Percentiles rank a stretch among this genome's conserved stretches.
Conservation (phyloP, 148 eudicot genomes). For the Linanthus parryae region DNA sequence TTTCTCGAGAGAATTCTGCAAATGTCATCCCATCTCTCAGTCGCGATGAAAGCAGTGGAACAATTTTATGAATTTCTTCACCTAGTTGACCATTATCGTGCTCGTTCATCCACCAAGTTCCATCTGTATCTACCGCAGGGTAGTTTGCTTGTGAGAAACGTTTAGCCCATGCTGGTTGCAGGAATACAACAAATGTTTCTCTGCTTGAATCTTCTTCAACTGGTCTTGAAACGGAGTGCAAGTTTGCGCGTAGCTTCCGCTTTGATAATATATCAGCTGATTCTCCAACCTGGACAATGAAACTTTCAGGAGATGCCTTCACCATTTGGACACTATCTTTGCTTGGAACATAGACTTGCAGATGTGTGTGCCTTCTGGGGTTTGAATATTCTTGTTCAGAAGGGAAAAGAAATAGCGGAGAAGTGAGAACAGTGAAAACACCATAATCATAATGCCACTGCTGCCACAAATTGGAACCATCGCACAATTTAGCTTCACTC, state of each 20-base stretch:
- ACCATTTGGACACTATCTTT: slow-evolving; percentile 40
- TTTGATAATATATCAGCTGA: slow-evolving; percentile 78
- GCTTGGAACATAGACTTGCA: slow-evolving; percentile 59
- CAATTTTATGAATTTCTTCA: slow-evolving; percentile 41
- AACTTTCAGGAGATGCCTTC: slow-evolving; percentile 64
- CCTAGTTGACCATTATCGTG: slow-evolving; percentile 18
- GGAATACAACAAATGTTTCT: slow-evolving; percentile 87
- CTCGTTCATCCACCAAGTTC: slow-evolving; percentile 11
- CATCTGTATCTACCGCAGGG: slow-evolving; percentile 18
- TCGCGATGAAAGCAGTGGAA: slow-evolving; percentile 68
- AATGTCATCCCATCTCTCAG: slow-evolving; percentile 86
- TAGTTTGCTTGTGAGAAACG: slow-evolving; percentile 46
- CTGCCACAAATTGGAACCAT: slow-evolving; percentile 65
- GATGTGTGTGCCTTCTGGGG: slow-evolving; percentile 60
- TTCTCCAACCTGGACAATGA: slow-evolving; percentile 92
- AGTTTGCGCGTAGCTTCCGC: slow-evolving; percentile 72
- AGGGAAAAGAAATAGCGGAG: slow-evolving; percentile 61
- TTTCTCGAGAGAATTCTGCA: slow-evolving; percentile 81
- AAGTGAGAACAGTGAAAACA: slow-evolving; percentile 71
- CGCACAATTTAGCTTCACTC: slow-evolving; percentile 7
- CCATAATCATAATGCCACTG: slow-evolving; percentile 99
- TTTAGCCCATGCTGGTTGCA: slow-evolving; percentile 90
- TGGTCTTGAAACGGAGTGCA: slow-evolving; percentile 73
- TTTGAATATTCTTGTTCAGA: slow-evolving; percentile 42
- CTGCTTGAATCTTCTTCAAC: slow-evolving; percentile 50